These are phyloP conservation scores for Flueggea neowawraea DNA, from an alignment of 441 rosid genomes.

Conservation along the genomic window DNA sequence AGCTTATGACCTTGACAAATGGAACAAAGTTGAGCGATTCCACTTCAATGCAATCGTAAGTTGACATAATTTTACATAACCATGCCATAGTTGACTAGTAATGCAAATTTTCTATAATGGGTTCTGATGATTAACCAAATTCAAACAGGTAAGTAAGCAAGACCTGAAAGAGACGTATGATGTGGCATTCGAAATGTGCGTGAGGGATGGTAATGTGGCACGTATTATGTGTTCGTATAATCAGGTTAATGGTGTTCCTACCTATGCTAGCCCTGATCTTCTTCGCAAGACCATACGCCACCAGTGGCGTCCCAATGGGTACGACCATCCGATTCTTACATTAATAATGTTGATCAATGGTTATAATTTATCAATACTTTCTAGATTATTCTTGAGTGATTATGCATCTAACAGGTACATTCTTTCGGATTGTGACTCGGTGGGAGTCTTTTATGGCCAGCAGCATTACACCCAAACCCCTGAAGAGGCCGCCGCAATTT, in stretches of 20 bases:
- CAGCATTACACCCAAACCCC: neutral
- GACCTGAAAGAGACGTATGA: constrained; percentile 81
- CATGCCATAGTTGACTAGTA: too few relatives aligned
- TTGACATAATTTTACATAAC: neutral
- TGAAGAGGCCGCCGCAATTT: neutral
- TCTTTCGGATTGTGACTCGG: neutral
- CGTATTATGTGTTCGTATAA: constrained; percentile 98
- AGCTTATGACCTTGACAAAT: constrained; percentile 91
- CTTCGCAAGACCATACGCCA: neutral
- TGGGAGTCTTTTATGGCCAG: neutral
- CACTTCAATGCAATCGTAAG: constrained; percentile 61
- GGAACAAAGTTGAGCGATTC: constrained; percentile 91
- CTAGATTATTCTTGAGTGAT: too few relatives aligned
- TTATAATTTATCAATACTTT: too few relatives aligned
- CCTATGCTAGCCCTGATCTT: neutral
- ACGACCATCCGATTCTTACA: too few relatives aligned
- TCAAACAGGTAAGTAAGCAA: constrained; percentile 70
- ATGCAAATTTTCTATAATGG: too few relatives aligned
- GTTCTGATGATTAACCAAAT: too few relatives aligned
- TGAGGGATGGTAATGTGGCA: constrained; percentile 78
- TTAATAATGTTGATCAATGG: too few relatives aligned
- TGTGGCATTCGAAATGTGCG: constrained; percentile 84
- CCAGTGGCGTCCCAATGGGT: neutral
- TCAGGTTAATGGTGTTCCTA: constrained; percentile 70
- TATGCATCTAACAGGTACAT: constrained; percentile 3